Percentiles rank a stretch among this genome's conserved stretches.
Conservation (phyloP, 345 rosid genomes). For the Eucalyptus victrix region DNA sequence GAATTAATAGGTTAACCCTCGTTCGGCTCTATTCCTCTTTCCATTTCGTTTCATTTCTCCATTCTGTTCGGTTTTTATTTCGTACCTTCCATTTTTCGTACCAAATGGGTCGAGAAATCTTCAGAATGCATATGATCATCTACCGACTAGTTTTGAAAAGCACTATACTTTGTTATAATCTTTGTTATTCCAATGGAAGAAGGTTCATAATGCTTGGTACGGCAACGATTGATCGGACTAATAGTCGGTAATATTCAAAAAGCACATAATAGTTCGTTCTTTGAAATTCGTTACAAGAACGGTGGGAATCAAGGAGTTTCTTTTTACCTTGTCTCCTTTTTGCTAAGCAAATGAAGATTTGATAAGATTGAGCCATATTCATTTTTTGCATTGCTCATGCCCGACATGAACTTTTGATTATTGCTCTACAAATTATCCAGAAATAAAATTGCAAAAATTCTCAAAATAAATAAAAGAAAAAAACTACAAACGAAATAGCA, state of each 20-base stretch:
- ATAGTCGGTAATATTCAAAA: not conserved
- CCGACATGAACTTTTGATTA: not conserved
- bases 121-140: not conserved
- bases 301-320: not conserved
- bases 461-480: no score
- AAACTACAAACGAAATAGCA: no score
- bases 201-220: not conserved
- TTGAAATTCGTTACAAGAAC: not conserved
- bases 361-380: not conserved
- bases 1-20: no score
- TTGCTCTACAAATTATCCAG: not conserved
- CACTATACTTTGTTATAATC: not conserved
- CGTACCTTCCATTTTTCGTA: not conserved
- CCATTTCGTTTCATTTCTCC: no score
- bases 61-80: accelerated
- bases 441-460: no score
- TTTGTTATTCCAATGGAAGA: not conserved
- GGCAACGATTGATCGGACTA: not conserved
- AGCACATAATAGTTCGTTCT: not conserved
- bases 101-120: not conserved
- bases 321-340: not conserved
- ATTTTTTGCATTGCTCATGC: not conserved
- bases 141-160: not conserved
- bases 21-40: no score
- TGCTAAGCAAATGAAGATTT: not conserved